A percentile compares a stretch with the other conserved stretches of the same genome.
Conservation (phyloP, 805 yeast species). For the Komagataella kurtzmanii region DNA sequence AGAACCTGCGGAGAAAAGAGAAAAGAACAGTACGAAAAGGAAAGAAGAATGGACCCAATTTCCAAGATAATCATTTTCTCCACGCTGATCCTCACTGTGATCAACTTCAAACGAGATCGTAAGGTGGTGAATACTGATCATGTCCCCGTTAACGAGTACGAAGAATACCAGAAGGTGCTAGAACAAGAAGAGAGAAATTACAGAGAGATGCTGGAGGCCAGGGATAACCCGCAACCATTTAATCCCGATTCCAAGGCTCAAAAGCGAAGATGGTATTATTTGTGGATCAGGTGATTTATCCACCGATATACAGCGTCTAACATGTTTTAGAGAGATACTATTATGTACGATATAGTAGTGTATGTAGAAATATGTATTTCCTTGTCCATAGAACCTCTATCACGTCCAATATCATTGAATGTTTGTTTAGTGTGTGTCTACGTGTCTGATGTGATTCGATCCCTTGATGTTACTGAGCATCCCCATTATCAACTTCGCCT, state of each 20-base stretch:
- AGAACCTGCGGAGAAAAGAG: slow-evolving; percentile 25
- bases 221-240: slow-evolving; percentile 5
- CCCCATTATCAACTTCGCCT: slow-evolving; percentile 14
- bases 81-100: slow-evolving; percentile 29
- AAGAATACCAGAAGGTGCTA: slow-evolving; percentile 7
- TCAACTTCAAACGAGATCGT: slow-evolving; percentile 44
- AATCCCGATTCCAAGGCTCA: slow-evolving; percentile 3
- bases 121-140: slow-evolving; percentile 14
- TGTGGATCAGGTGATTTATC: slow-evolving; percentile 26
- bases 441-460: not conserved
- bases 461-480: not conserved
- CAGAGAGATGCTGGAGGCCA: slow-evolving; percentile 7
- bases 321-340: not conserved
- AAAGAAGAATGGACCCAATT: slow-evolving; percentile 42
- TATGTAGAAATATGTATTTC: not conserved
- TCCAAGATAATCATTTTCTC: slow-evolving; percentile 39
- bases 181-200: slow-evolving; percentile 9
- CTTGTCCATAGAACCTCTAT: slow-evolving; percentile 6
- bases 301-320: not conserved
- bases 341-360: not conserved
- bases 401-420: slow-evolving; percentile 6
- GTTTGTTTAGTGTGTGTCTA: not conserved
- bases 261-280: slow-evolving; percentile 33
- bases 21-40: slow-evolving; percentile 26
- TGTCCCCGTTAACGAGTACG: slow-evolving; percentile 17